Evolutionary conservation across 495 filamentous ascomycete species (phyloP).

Genomic region (Podospora australis): DNA sequence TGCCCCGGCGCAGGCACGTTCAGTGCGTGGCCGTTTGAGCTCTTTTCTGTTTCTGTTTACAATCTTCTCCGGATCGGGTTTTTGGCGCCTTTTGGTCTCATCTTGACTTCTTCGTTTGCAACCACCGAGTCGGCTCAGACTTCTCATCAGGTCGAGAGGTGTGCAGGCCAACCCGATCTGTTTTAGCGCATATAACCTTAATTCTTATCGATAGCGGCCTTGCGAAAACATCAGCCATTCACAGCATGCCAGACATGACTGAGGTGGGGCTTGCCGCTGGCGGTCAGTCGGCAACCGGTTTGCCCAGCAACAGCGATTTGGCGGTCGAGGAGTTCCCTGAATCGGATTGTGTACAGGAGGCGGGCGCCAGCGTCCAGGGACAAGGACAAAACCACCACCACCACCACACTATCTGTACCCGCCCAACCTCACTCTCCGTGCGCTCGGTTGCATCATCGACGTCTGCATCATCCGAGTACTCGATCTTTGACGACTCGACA

Average conservation of each 20-base stretch:
- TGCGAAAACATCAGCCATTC: constrained; percentile 14
- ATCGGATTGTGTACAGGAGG: constrained; percentile 23
- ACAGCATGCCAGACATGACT: constrained; percentile 10
- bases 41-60: too few relatives aligned
- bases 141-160: too few relatives aligned
- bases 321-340: constrained; percentile 25
- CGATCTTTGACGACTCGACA: constrained; percentile 7
- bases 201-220: background rate
- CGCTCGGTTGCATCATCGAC: constrained; percentile 19
- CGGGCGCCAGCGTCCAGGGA: constrained; percentile 5
- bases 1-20: too few relatives aligned
- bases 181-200: too few relatives aligned
- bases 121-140: too few relatives aligned
- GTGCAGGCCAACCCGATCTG: too few relatives aligned
- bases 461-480: constrained; percentile 15
- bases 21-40: too few relatives aligned
- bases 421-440: constrained; percentile 24
- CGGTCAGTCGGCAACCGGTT: constrained; percentile 9
- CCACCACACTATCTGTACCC: constrained; percentile 9
- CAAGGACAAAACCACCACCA: constrained; percentile 7
- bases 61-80: too few relatives aligned
- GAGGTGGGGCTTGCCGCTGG: constrained; percentile 16
- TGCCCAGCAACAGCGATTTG: constrained; percentile 16
- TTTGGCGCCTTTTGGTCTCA: too few relatives aligned
- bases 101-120: too few relatives aligned